A percentile compares a stretch with the other conserved stretches of the same genome.
These are phyloP conservation scores for Curvularia sp. DNA, from an alignment of 2,329 filamentous ascomycete genomes.

Conservation along the genomic window DNA sequence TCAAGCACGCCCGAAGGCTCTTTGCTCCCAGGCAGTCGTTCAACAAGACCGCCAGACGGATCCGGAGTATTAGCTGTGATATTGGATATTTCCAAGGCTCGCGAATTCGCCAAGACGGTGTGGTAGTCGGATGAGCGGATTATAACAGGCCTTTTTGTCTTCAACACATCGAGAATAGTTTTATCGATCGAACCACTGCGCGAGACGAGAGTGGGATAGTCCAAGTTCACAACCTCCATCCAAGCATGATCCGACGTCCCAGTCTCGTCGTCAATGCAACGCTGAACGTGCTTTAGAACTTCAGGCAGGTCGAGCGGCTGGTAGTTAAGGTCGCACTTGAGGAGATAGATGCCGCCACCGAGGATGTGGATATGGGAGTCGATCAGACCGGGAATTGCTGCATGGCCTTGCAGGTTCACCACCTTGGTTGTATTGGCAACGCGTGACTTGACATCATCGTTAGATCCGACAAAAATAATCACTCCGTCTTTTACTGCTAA, in stretches of 20 bases:
- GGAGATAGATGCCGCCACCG: conserved; percentile 7
- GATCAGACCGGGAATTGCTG: conserved; percentile 10
- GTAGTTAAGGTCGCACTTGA: conserved; percentile 14
- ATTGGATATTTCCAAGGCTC: conserved; percentile 5
- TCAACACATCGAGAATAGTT: not conserved
- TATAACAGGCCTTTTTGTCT: not conserved
- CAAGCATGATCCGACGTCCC: conserved; percentile 3
- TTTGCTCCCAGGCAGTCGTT: conserved; percentile 6
- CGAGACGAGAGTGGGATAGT: conserved; percentile 7
- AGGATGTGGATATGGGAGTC: conserved; percentile 12
- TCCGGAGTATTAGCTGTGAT: conserved; percentile 6
- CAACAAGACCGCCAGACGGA: not conserved
- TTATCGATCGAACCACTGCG: not conserved
- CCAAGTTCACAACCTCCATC: conserved; percentile 13
- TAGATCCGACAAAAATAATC: conserved; percentile 10
- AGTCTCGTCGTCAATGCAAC: conserved; percentile 10
- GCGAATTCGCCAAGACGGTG: conserved; percentile 3
- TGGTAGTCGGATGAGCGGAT: conserved; percentile 9
- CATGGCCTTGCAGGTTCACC: conserved; percentile 8
- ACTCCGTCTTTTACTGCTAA: conserved; percentile 5
- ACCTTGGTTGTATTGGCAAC: conserved; percentile 8
- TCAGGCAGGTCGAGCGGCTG: conserved; percentile 1
- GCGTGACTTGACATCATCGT: not conserved
- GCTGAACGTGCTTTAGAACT: conserved; percentile 3
- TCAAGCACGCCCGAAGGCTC: conserved; percentile 9